These are phyloP conservation scores for Amaranthus hypochondriacus DNA, from an alignment of 148 eudicot genomes.

Conservation along the genomic window DNA sequence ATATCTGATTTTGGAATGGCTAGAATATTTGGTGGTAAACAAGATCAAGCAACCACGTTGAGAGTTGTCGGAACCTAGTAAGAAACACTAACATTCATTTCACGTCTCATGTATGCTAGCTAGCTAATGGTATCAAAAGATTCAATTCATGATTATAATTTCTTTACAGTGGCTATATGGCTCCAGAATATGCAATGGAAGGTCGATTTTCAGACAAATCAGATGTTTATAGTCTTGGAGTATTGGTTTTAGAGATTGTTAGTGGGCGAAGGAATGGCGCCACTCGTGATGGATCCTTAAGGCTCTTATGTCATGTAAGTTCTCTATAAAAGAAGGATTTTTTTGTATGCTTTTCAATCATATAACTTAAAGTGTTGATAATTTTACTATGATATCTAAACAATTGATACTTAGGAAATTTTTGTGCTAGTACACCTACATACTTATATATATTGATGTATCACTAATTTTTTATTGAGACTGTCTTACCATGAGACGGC, in stretches of 20 bases:
- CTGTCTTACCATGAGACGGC: too few relatives aligned
- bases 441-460: too few relatives aligned
- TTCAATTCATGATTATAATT: not conserved
- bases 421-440: too few relatives aligned
- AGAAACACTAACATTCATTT: slow-evolving; percentile 15
- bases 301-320: slow-evolving; percentile 30
- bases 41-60: slow-evolving; percentile 46
- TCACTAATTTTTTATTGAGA: too few relatives aligned
- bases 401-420: too few relatives aligned
- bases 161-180: slow-evolving; percentile 31
- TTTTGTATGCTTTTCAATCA: not conserved
- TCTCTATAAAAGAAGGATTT: too few relatives aligned
- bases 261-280: slow-evolving; percentile 31
- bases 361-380: not conserved
- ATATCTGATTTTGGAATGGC: slow-evolving; percentile 61
- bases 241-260: slow-evolving; percentile 36
- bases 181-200: slow-evolving; percentile 35
- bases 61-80: slow-evolving; percentile 71
- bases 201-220: slow-evolving; percentile 41
- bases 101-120: not conserved
- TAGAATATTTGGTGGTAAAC: slow-evolving; percentile 47
- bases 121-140: not conserved
- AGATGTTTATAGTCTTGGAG: slow-evolving; percentile 38
- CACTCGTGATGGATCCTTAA: slow-evolving; percentile 19
- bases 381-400: not conserved